phyloP scores from a whole-genome alignment of 1,284 basidiomycete species.

The Sanguinoderma infundibulare region DNA sequence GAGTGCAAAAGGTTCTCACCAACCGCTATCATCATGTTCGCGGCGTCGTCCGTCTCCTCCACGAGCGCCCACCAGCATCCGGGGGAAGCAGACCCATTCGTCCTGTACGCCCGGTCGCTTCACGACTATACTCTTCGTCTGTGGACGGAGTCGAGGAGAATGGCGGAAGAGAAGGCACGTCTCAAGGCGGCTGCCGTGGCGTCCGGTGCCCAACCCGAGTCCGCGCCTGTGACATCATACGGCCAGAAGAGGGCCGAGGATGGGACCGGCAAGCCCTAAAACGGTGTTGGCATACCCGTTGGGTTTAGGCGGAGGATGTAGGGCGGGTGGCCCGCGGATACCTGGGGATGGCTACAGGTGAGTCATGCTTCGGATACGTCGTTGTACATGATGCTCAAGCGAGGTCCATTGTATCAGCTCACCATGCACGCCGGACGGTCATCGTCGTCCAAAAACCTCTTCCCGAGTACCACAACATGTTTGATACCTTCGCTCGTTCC shows the following conservation, averaged over 20 bases:
- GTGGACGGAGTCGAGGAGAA: constrained; percentile 68
- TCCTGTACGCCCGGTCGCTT: constrained; percentile 62
- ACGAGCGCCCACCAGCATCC: constrained; percentile 8
- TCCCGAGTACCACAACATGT: not conserved
- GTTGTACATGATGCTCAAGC: not conserved
- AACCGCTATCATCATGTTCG: constrained; percentile 25
- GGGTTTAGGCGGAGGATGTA: not conserved
- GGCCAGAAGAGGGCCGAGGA: constrained; percentile 19
- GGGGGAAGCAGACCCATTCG: constrained; percentile 38
- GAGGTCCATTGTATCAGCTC: not conserved
- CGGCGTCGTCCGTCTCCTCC: constrained; percentile 12
- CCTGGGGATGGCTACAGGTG: not conserved
- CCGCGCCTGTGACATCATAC: not conserved
- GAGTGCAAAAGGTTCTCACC: not conserved
- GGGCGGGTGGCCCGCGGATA: not conserved
- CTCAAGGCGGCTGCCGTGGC: constrained; percentile 26
- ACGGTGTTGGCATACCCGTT: not conserved
- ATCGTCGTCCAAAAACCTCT: not conserved
- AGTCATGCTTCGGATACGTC: not conserved
- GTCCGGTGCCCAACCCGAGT: not conserved
- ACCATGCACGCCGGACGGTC: not conserved
- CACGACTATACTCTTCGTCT: constrained; percentile 70
- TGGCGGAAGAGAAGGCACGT: constrained; percentile 57
- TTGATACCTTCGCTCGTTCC: not conserved
- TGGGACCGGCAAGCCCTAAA: constrained; percentile 13